Conservation (phyloP, 495 filamentous ascomycete species). For the Podospora pseudopauciseta region DNA sequence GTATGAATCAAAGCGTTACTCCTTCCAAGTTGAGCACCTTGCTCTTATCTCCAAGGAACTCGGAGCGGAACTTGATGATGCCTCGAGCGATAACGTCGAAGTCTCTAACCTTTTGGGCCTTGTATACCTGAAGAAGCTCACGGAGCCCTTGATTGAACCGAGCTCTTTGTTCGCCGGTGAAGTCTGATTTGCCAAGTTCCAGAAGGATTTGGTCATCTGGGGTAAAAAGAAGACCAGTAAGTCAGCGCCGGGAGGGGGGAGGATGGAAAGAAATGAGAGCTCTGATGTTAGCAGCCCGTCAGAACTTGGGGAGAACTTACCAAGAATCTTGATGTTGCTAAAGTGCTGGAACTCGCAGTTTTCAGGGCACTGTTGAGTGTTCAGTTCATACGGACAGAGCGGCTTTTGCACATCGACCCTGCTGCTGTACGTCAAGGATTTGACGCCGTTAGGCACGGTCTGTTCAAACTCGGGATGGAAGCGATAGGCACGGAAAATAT, state of each 20-base stretch:
- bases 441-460: conserved; percentile 68
- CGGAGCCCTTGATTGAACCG: conserved; percentile 73
- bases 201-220: conserved; percentile 84
- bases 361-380: conserved; percentile 74
- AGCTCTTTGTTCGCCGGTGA: conserved; percentile 63
- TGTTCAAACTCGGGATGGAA: conserved; percentile 74
- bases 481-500: conserved; percentile 79
- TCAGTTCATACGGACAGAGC: conserved; percentile 70
- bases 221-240: conserved; percentile 44
- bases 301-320: conserved; percentile 56
- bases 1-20: conserved; percentile 30
- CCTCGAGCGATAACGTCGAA: conserved; percentile 74
- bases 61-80: conserved; percentile 74
- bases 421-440: conserved; percentile 90
- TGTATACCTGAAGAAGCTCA: conserved; percentile 70
- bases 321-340: conserved; percentile 66
- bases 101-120: conserved; percentile 69
- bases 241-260: conserved; percentile 53
- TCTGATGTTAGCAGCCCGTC: conserved; percentile 33
- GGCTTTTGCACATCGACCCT: conserved; percentile 69
- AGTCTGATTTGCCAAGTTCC: conserved; percentile 73
- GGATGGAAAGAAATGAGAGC: conserved; percentile 21
- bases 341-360: conserved; percentile 78
- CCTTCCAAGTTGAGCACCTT: conserved; percentile 46
- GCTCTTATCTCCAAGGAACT: conserved; percentile 50